Base-by-base conservation (phyloP, 2,329 filamentous ascomycete genomes). In the Claviceps citrina region DNA sequence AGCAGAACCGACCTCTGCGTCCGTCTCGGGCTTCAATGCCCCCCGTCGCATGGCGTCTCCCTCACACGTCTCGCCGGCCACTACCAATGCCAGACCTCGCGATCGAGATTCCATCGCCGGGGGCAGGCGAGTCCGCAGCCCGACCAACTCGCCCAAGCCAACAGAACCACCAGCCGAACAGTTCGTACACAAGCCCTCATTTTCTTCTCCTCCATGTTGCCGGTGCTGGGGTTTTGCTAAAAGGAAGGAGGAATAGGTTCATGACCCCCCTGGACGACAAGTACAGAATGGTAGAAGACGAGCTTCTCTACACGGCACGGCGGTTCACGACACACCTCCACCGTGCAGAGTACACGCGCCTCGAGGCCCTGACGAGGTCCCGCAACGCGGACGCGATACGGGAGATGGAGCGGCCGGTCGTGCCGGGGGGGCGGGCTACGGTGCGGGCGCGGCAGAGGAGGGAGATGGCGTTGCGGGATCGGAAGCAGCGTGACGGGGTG, bases 261-360 rank as follows among this genome's bases (percentile, higher is more conserved):
- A 86, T 89, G 80, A 62, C 65, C 2, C 66, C 75, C 35, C 78
- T 76, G n/a, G 84, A 91, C 54, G 81, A 87, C 53, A 62, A 61
- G 40, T 89, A 75, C 57, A 78, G 82, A 50, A 87, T 89, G 80
- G 84, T 91, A 0, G 84, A 89, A 56, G 84, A 91, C 50, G 83
- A 89, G 48, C 75, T 91, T 46, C 61, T 80, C 16, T 62, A 70
- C 13, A 72, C 76, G 0, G 83, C 83, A 0, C 71, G 75, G 39
- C 62, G 66, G 3, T 89, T 84, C 57, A 89, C 83, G 0, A 69
- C 71, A 5, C 81, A 86, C 55, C 68, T 89, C 2, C 82, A 87
- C 53, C 72, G 76, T n/a, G 80, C 76, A 13, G 82, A 86, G 56
- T 89, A 89, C 54, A 67, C 76, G 43, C 71, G 78, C 4, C 68